phyloP scores from a whole-genome alignment of 345 rosid genomes.

The Citrus australasica region DNA sequence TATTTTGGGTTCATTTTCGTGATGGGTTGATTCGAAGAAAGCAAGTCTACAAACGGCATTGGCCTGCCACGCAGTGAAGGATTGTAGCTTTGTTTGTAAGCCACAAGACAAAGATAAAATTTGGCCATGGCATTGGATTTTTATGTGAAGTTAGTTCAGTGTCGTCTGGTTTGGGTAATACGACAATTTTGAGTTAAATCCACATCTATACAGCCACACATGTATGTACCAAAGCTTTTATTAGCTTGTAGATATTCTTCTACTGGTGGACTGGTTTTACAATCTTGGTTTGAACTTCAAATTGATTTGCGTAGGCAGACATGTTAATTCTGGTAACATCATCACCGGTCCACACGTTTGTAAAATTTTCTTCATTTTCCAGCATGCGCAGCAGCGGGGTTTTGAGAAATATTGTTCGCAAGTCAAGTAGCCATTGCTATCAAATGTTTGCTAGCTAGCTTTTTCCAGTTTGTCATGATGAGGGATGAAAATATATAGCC shows the following conservation, averaged over 20 bases:
- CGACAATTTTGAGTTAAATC: background rate
- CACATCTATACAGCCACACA: background rate
- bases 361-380: background rate
- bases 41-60: slow-evolving; percentile 12
- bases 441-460: background rate
- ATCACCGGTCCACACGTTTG: background rate
- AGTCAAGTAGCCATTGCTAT: background rate
- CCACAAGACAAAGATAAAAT: slow-evolving; percentile 2
- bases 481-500: background rate
- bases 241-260: background rate
- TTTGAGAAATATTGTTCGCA: background rate
- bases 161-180: no score
- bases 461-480: background rate
- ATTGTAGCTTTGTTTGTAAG: background rate
- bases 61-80: background rate
- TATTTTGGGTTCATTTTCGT: background rate
- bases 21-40: background rate
- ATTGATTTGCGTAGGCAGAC: background rate
- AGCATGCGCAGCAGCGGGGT: background rate
- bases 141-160: background rate
- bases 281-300: background rate
- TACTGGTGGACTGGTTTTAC: background rate
- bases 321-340: no score
- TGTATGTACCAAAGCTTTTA: no score
- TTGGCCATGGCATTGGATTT: background rate